Percentiles rank a stretch among this genome's conserved stretches.
Conservation (phyloP, 1,284 basidiomycete genomes). For the Rhizoctonia solani region DNA sequence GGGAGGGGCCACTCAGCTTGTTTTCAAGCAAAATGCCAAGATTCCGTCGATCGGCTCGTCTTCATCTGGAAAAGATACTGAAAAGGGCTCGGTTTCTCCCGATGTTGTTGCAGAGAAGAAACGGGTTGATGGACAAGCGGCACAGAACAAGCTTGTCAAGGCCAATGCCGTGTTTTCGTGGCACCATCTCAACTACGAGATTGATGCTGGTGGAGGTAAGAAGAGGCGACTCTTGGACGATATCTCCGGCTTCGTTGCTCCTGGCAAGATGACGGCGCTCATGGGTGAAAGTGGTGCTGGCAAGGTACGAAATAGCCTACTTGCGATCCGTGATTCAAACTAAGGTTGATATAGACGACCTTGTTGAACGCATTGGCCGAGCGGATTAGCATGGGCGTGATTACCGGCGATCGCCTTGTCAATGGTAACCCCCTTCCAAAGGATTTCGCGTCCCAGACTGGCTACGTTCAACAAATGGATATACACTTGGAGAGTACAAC, state of each 20-base stretch:
- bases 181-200: conserved; percentile 51
- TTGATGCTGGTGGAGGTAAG: conserved; percentile 55
- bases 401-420: conserved; percentile 54
- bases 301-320: too few species aligned
- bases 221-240: conserved; percentile 54
- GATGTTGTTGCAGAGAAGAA: conserved; percentile 63
- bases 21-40: conserved; percentile 52
- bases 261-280: conserved; percentile 59
- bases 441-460: conserved; percentile 56
- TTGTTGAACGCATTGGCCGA: conserved; percentile 57
- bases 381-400: conserved; percentile 56
- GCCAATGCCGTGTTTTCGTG: conserved; percentile 49
- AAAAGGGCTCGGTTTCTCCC: conserved; percentile 68
- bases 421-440: conserved; percentile 53
- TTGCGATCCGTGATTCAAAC: too few species aligned
- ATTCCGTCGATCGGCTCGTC: conserved; percentile 59
- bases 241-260: conserved; percentile 59
- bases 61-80: conserved; percentile 71
- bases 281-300: conserved; percentile 63
- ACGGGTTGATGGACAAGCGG: conserved; percentile 46
- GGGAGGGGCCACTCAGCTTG: not conserved
- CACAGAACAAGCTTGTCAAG: conserved; percentile 25
- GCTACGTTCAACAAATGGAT: conserved; percentile 55
- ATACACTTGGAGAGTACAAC: conserved; percentile 58
- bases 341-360: too few species aligned